Evolutionary conservation across 345 rosid genomes (phyloP).

Genomic region (Odontarrhena argentea): DNA sequence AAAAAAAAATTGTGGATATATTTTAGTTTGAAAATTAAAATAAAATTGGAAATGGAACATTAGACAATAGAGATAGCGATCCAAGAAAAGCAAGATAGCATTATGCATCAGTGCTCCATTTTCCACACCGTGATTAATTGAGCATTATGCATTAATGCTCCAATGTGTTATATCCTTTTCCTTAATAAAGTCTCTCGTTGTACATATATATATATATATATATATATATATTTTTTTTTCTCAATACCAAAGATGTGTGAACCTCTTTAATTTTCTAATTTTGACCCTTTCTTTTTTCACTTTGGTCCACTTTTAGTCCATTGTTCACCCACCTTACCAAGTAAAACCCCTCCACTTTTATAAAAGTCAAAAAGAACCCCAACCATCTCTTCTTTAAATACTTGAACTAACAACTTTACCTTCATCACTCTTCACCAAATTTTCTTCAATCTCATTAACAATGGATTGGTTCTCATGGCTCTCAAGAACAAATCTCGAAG

Average conservation of each 20-base stretch:
- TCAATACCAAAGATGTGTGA: constrained; percentile 15
- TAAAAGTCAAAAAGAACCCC: constrained; percentile 35
- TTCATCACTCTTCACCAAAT: constrained; percentile 6
- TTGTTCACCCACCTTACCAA: constrained; percentile 45
- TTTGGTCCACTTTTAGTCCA: constrained; percentile 39
- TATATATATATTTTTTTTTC: not conserved
- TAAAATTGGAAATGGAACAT: not conserved
- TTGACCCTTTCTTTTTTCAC: constrained; percentile 16
- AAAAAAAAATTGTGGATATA: not conserved
- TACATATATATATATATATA: no score
- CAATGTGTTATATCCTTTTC: constrained; percentile 25
- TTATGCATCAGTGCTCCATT: constrained; percentile 21
- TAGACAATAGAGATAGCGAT: not conserved
- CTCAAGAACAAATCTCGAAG: constrained; percentile 70
- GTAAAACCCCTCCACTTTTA: constrained; percentile 23
- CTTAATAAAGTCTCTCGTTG: not conserved
- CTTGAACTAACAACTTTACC: not conserved
- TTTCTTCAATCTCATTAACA: not conserved
- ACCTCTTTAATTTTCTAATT: not conserved
- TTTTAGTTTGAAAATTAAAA: no score
- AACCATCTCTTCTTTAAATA: constrained; percentile 16
- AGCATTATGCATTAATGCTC: constrained; percentile 9
- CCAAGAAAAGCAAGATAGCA: not conserved
- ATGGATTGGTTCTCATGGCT: constrained; percentile 99
- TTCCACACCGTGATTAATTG: constrained; percentile 51